Conservation (phyloP, 352 stramenopile species). For the Phytophthora lateralis region DNA sequence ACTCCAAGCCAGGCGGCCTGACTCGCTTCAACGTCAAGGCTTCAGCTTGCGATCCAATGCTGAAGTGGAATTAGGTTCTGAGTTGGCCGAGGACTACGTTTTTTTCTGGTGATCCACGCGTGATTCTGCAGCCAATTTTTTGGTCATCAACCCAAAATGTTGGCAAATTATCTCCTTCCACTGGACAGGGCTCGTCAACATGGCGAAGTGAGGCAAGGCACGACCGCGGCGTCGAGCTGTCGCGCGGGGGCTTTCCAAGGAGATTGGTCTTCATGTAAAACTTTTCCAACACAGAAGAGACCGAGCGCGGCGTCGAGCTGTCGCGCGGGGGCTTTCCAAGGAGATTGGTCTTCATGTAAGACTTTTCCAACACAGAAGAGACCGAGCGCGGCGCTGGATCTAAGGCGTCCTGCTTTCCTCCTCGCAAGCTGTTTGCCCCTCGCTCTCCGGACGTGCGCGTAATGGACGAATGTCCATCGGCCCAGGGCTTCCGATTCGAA, state of each 20-base stretch:
- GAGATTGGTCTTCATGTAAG: slow-evolving; percentile 28
- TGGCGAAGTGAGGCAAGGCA: slow-evolving; percentile 29
- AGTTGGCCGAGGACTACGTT: slow-evolving; percentile 16
- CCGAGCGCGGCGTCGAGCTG: slow-evolving; percentile 36
- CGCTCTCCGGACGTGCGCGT: slow-evolving; percentile 22
- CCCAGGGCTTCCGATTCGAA: slow-evolving; percentile 16
- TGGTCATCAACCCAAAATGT: slow-evolving; percentile 17
- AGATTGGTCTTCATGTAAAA: slow-evolving; percentile 30
- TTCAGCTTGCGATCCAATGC: background rate
- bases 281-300: slow-evolving; percentile 36
- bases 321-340: slow-evolving; percentile 32
- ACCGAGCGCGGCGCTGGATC: slow-evolving; percentile 30
- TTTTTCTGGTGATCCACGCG: slow-evolving; percentile 28
- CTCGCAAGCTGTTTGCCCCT: slow-evolving; percentile 36
- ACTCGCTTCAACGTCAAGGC: slow-evolving; percentile 1
- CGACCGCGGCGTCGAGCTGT: slow-evolving; percentile 37
- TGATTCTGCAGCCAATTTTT: slow-evolving; percentile 12
- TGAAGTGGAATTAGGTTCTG: slow-evolving; percentile 19
- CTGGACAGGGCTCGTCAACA: slow-evolving; percentile 22
- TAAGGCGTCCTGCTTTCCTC: slow-evolving; percentile 19
- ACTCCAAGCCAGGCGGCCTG: slow-evolving; percentile 1
- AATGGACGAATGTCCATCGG: slow-evolving; percentile 1
- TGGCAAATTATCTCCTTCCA: slow-evolving; percentile 12
- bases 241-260: slow-evolving; percentile 29
- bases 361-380: slow-evolving; percentile 38